Percentiles rank a stretch among this genome's conserved stretches.
Evolutionary conservation across 192 early-diverging fungal species (phyloP).

Genomic region (Coemansia sp.): DNA sequence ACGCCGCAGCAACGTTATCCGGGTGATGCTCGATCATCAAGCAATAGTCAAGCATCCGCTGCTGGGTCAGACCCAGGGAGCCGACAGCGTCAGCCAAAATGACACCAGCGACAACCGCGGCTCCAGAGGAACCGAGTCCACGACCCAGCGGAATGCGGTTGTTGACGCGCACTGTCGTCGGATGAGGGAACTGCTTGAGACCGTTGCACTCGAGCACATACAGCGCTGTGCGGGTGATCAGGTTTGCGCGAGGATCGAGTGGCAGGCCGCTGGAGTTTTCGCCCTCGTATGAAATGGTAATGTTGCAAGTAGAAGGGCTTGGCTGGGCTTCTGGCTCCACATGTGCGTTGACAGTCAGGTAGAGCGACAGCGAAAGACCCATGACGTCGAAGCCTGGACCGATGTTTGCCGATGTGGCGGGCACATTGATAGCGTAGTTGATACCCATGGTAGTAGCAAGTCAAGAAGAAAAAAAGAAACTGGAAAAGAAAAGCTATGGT

Average conservation of each 20-base stretch:
- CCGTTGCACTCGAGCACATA: conserved; percentile 81
- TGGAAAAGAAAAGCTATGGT: neutral
- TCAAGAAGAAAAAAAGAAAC: neutral
- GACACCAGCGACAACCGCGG: conserved; percentile 94
- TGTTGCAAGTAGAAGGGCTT: conserved; percentile 14
- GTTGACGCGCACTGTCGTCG: conserved; percentile 72
- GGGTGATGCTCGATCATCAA: conserved; percentile 95
- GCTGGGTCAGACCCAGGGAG: conserved; percentile 64
- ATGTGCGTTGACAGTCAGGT: conserved; percentile 70
- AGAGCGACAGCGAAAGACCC: conserved; percentile 87
- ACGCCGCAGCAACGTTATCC: conserved; percentile 93
- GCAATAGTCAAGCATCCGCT: conserved; percentile 89
- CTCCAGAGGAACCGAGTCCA: conserved; percentile 94
- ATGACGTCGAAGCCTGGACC: conserved; percentile 98
- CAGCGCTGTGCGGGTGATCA: conserved; percentile 91
- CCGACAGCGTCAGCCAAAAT: conserved; percentile 78
- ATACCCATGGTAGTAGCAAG: conserved; percentile 1
- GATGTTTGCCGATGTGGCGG: conserved; percentile 96
- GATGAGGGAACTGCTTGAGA: conserved; percentile 60
- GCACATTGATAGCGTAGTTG: conserved; percentile 70
- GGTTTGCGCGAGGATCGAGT: conserved; percentile 75
- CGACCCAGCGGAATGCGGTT: conserved; percentile 96
- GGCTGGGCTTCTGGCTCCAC: conserved; percentile 6
- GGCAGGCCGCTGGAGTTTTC: conserved; percentile 70
- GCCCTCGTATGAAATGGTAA: conserved; percentile 55